A percentile compares a stretch with the other conserved stretches of the same genome.
phyloP scores from a whole-genome alignment of 2,329 filamentous ascomycete species.

The Aspergillus neotritici region DNA sequence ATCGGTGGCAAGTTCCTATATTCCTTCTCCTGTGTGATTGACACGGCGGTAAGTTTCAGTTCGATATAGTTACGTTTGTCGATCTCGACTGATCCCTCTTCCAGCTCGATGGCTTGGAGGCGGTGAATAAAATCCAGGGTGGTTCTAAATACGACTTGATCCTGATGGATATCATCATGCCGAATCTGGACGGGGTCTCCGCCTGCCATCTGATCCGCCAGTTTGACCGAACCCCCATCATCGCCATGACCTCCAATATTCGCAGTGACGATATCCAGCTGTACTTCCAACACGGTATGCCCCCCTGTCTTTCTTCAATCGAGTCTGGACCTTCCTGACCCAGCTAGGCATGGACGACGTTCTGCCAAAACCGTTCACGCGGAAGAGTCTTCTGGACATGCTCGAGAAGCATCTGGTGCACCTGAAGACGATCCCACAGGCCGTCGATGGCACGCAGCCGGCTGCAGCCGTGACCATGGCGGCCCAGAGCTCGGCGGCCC shows the following conservation, averaged over 20 bases:
- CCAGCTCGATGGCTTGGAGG: constrained; percentile 80
- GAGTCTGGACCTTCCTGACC: not conserved
- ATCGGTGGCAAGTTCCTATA: constrained; percentile 63
- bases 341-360: constrained; percentile 89
- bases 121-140: constrained; percentile 74
- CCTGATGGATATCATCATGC: constrained; percentile 96
- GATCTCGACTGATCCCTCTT: not conserved
- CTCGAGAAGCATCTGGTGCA: constrained; percentile 84
- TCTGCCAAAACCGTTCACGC: constrained; percentile 92
- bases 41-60: constrained; percentile 52
- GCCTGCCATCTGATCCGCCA: constrained; percentile 90
- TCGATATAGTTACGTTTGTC: not conserved
- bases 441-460: constrained; percentile 47
- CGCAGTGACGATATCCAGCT: constrained; percentile 92
- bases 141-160: constrained; percentile 64
- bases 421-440: constrained; percentile 63
- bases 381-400: constrained; percentile 75
- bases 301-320: not conserved
- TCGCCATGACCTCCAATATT: constrained; percentile 99
- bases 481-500: constrained; percentile 47
- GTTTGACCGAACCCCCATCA: constrained; percentile 76
- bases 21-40: constrained; percentile 59
- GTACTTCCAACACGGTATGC: constrained; percentile 91
- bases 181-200: constrained; percentile 87
- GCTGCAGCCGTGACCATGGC: constrained; percentile 40